phyloP scores from a whole-genome alignment of 192 early-diverging fungal species.

The Linderina pennispora region DNA sequence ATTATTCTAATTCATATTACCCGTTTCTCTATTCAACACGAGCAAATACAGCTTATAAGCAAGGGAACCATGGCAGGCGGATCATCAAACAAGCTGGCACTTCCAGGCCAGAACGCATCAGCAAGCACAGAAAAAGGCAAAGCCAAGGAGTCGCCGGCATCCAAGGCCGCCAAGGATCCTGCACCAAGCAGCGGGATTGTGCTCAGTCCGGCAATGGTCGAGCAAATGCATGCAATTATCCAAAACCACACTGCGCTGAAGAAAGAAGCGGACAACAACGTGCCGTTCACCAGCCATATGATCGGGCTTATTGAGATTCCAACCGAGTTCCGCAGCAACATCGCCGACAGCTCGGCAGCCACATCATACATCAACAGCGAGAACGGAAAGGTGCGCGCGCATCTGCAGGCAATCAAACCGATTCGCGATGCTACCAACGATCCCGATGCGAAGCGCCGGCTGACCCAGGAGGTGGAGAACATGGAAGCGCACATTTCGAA shows the following conservation, averaged over 20 bases:
- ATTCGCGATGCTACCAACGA: slow-evolving; percentile 16
- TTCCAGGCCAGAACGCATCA: not conserved
- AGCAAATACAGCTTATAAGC: slow-evolving; percentile 4
- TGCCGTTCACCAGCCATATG: slow-evolving; percentile 44
- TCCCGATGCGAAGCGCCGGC: slow-evolving; percentile 17
- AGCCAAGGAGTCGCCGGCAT: slow-evolving; percentile 5
- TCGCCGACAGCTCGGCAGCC: slow-evolving; percentile 31
- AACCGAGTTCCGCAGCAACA: slow-evolving; percentile 15
- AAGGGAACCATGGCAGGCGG: slow-evolving; percentile 4
- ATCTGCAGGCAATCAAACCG: slow-evolving; percentile 30
- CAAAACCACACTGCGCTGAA: slow-evolving; percentile 36
- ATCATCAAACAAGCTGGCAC: slow-evolving; percentile 1
- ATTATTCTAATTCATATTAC: not conserved
- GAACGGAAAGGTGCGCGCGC: slow-evolving; percentile 25
- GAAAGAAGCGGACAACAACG: slow-evolving; percentile 42
- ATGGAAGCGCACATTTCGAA: slow-evolving; percentile 29
- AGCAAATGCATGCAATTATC: slow-evolving; percentile 42
- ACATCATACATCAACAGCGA: slow-evolving; percentile 37
- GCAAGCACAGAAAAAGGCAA: not conserved
- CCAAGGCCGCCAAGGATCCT: not conserved
- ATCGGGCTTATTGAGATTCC: slow-evolving; percentile 27
- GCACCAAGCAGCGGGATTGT: slow-evolving; percentile 12
- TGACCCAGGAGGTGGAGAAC: slow-evolving; percentile 18
- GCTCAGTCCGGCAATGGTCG: slow-evolving; percentile 37
- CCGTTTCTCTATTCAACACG: not conserved